Conservation (phyloP, 306 rosid genomes). For the Castanea sativa region DNA sequence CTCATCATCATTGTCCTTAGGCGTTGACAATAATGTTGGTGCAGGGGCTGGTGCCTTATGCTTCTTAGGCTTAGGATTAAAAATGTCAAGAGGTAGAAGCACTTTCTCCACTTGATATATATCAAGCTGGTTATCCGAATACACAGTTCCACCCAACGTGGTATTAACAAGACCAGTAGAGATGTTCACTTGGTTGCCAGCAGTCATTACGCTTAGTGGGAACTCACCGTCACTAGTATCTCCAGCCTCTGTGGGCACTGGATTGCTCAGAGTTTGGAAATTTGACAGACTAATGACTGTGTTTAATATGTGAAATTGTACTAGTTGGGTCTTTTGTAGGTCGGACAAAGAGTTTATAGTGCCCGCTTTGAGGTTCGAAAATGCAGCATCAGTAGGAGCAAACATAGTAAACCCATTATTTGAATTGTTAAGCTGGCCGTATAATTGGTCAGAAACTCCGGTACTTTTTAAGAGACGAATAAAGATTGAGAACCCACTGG, state of each 20-base stretch:
- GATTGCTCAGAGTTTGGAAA: slow-evolving; percentile 44
- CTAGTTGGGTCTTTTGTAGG: slow-evolving; percentile 29
- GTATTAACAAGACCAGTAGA: slow-evolving; percentile 39
- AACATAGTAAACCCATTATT: slow-evolving; percentile 26
- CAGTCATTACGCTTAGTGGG: slow-evolving; percentile 28
- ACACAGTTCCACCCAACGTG: slow-evolving; percentile 27
- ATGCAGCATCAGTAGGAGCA: slow-evolving; percentile 31
- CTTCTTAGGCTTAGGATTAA: slow-evolving; percentile 20
- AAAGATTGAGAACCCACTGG: slow-evolving; percentile 26
- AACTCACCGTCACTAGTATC: slow-evolving; percentile 14
- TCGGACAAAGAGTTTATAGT: slow-evolving; percentile 28
- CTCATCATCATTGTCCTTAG: too few species aligned
- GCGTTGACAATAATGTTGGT: neutral
- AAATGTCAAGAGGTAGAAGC: slow-evolving; percentile 31
- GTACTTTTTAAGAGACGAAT: slow-evolving; percentile 34
- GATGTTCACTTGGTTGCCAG: slow-evolving; percentile 31
- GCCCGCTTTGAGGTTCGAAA: slow-evolving; percentile 33
- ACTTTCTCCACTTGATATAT: slow-evolving; percentile 32
- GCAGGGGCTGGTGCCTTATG: neutral
- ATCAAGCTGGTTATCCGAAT: slow-evolving; percentile 30
- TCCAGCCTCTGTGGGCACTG: slow-evolving; percentile 37
- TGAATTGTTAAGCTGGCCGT: slow-evolving; percentile 31
- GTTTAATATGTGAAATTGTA: slow-evolving; percentile 33
- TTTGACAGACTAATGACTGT: slow-evolving; percentile 8
- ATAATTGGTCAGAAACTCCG: slow-evolving; percentile 19